Evolutionary conservation across 1,284 basidiomycete species (phyloP), one percentile per base, ranked within the genome.

Genomic region (Mrakiaceae sp.): DNA sequence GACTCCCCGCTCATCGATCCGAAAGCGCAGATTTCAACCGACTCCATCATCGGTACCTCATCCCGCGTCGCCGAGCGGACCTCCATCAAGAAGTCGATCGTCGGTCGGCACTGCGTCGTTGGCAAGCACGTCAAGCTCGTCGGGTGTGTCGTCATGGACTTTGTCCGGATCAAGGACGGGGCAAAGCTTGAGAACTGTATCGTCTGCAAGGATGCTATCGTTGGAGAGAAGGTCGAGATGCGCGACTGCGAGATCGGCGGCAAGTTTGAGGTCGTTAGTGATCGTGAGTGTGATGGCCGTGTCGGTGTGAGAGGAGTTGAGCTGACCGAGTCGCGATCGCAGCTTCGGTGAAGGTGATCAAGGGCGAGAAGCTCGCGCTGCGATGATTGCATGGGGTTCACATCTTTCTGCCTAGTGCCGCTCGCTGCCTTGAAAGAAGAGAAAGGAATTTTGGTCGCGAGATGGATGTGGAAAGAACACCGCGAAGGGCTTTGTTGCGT

Each of bases 181-280:
- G 91, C 86, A 14, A 92, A 91, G 73, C 78, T 98, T 5, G 95
- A 98, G 57, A 87, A 88, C 53, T 90, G 86, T 68, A 87, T 98
- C 59, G 78, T 98, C 2, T 90, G 92, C 12, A 84, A 84, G 65
- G 86, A 86, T 68, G 91, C 88, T 0, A 84, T 82, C 67, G 81
- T 98, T 12, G 91, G 92, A 7, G 80, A 81, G 52, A 90, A 88
- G 72, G 85, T 87, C 1, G 84, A 87, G 69, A 78, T 98, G 67
- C 82, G 83, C 64, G 84, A 87, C 64, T 94, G 90, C 73, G 84
- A 97, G 51, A 87, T 93, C 3, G 93, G 94, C 68, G 85, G 87
- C 5, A 89, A 90, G 0, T 95, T 88, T 71, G 88, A 91, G 71
- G 86, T 93, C 39, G 79, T 80, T 53, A 79, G 81, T 10, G 87